Evolutionary conservation across 2,329 filamentous ascomycete species (phyloP), one percentile per base, ranked within the genome.

Genomic region (Monilinia fructicola): DNA sequence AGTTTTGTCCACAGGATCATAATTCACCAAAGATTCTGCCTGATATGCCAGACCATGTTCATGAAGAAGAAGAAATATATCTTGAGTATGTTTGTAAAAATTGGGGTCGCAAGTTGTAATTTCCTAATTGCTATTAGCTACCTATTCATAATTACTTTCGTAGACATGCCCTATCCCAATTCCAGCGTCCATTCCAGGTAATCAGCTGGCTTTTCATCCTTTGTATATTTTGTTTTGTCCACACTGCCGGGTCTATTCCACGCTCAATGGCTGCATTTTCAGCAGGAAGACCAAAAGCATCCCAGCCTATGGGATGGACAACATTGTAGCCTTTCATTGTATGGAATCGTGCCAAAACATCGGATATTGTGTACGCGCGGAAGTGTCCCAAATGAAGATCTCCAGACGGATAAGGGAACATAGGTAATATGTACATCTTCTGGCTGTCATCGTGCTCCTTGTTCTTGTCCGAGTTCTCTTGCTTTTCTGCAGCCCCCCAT

Each of bases 321-420:
- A 96, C 91, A 65, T 90, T 79, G 71, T 87, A 83, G 21, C 92
- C 92, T 71, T 88, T 87, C 79, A 96, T 87, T 35, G 84, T 84
- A 73, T 88, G 86, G 75, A 89, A 96, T 64, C 93, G 85, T 18
- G 92, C 87, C 63, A 96, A 80, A 12, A 93, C 90, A 79, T 97
- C 93, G 68, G 92, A 92, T 70, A 97, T 95, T 48, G 92, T 92
- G 80, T 96, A 97, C 60, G 96, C 92, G 56, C 93, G 88, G 50
- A 96, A 81, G 77, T 97, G 93, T 18, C 93, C 93, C 68, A 96
- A 87, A 77, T 97, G 93, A 38, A 97, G 83, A 40, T 87, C 88
- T 40, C 93, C 93, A 0, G 93, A 96, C 0, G 93, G 93, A 76
- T 97, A 97, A 0, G 93, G 93, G 75, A 96, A 96, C 93, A 97